Base-by-base conservation (phyloP, 257 asterid genomes). In the Buddleja alternifolia region DNA sequence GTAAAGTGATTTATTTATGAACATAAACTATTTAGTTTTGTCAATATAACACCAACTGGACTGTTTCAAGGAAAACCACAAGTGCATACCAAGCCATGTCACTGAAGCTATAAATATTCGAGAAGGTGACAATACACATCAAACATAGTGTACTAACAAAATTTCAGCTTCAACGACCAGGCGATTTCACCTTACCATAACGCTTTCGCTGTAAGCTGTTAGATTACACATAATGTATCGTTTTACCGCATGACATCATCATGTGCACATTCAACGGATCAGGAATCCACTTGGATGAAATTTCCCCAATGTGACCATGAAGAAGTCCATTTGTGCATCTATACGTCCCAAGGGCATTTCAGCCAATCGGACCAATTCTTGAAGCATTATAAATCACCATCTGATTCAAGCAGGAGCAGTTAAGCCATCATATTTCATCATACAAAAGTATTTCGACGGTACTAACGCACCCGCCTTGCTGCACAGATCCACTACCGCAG, bases 401-500 rank as follows among this genome's bases (percentile, higher is more conserved):
- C 11, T 36, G 24, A 56, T n/a, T 78, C 71, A 66, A 25, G 42
- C 55, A 46, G 96, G 87, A 37, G 83, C 73, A 24, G 97, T 48
- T 42, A 85, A 54, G 48, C 99, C 97, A 37, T 85, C 87, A 52
- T 67, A 0, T 75, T 93, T 93, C 97, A 93, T 90, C 90, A 84
- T 79, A 66, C 89, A 83, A 68, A 67, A 71, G 80, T 93, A 93
- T 66, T 88, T 85, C 8, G 81, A 46, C 0, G 97, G 96, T 24
- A 84, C 88, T 75, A 84, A 11, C 20, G 88, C 85, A 59, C 97
- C 99, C 56, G 83, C 95, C 84, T 85, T 90, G 32, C 90, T 76
- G 78, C 97, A 93, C 15, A 93, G 77, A 82, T 87, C 95, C 66
- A 93, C 90, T 54, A 93, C 92, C 7, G 88, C 97, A 0, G 97